Base-by-base conservation (phyloP, 2,329 filamentous ascomycete genomes). In the Nothophaeocryptopus gaeumannii region DNA sequence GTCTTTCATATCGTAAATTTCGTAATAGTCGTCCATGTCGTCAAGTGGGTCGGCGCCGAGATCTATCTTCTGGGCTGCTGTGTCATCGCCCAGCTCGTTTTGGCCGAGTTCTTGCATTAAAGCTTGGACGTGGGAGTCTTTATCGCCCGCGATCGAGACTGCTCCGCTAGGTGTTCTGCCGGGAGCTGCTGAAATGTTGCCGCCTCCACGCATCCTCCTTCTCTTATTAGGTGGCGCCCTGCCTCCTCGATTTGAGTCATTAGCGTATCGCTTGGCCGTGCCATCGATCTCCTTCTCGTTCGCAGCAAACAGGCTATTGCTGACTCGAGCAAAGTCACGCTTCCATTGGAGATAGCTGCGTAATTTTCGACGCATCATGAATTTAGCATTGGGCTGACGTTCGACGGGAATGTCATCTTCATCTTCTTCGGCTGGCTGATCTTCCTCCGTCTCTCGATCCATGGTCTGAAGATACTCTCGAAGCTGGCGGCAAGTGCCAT, bases 261-360 rank as follows among this genome's bases (percentile, higher is more conserved):
- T 39, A 16, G 47, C 30, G 12, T 51, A 50, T 13, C 65, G 69
- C 51, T 70, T 71, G 10, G 81, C 77, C 12, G 82, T 82, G 15
- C 84, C 81, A 59, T 83, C 84, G 51, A 91, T 78, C 8, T 84
- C 82, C 63, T 85, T 89, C 67, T 92, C 85, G 55, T 90, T 92
- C 65, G 91, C 89, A 0, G 82, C 74, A 60, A 92, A 93, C 0
- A 95, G 75, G 5, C 83, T 82, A 12, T 83, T 82, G 61, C 87
- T 96, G 60, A 96, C 86, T 61, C 87, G 87, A 5, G 88, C 84
- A 65, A 97, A 95, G 58, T 95, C 86, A 48, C 81, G 80, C 71
- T 96, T 96, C 92, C 93, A 97, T 37, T 81, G 80, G 20, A 97
- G 77, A 64, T 99, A 99, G 61, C 86, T 85, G 37, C 90, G 83